Evolutionary conservation across 2,329 filamentous ascomycete genomes (phyloP).

Genomic region (Paracoccidioides lutzii): DNA sequence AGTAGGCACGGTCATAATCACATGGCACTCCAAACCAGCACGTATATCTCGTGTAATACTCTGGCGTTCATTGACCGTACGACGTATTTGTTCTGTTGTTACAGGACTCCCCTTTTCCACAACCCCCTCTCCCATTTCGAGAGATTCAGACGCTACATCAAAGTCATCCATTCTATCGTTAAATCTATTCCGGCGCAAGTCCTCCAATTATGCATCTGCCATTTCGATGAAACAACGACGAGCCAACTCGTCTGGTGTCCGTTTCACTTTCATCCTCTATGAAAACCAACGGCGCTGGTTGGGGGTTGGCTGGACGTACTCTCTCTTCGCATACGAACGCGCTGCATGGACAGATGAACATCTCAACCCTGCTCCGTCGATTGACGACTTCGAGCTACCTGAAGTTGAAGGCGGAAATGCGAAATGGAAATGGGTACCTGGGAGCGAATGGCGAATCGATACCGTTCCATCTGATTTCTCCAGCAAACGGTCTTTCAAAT

Average conservation of each 20-base stretch:
- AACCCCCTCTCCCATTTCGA: background rate
- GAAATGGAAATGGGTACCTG: constrained; percentile 71
- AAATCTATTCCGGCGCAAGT: constrained; percentile 26
- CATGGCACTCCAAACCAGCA: constrained; percentile 82
- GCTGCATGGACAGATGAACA: constrained; percentile 94
- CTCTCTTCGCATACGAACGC: constrained; percentile 79
- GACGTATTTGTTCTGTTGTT: constrained; percentile 54
- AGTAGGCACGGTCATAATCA: constrained; percentile 72
- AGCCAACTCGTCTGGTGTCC: constrained; percentile 57
- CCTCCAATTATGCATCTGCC: constrained; percentile 31
- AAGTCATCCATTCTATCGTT: constrained; percentile 18
- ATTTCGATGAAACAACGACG: constrained; percentile 34
- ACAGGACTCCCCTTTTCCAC: constrained; percentile 52
- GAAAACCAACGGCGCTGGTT: constrained; percentile 96
- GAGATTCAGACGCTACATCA: constrained; percentile 14
- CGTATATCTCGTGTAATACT: constrained; percentile 74
- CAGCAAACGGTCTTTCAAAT: constrained; percentile 27
- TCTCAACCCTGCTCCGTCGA: constrained; percentile 63
- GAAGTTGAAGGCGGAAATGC: constrained; percentile 52
- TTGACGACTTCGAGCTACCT: constrained; percentile 57
- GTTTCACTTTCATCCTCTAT: constrained; percentile 92
- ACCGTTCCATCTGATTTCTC: constrained; percentile 35
- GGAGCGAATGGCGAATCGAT: constrained; percentile 76
- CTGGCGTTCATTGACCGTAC: constrained; percentile 72
- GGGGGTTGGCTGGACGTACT: constrained; percentile 87